These are phyloP conservation scores for Suillus ampliporus DNA, from an alignment of 768 basidiomycete species.

Conservation along the genomic window DNA sequence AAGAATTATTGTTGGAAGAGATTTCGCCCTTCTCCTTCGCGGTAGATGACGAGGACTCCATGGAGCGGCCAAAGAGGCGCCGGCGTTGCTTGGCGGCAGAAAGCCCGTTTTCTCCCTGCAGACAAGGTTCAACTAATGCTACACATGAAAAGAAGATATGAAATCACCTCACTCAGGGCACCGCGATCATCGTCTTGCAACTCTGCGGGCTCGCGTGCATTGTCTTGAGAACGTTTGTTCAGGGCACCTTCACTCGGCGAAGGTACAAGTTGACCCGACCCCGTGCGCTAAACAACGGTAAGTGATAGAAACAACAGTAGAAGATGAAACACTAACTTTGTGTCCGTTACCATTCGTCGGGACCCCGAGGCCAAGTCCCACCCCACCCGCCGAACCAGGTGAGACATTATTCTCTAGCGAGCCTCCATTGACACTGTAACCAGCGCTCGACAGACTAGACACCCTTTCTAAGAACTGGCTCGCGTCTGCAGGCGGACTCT, in stretches of 20 bases:
- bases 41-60: constrained; percentile 38
- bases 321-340: background rate
- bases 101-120: constrained; percentile 57
- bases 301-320: background rate
- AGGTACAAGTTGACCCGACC: constrained; percentile 56
- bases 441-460: constrained; percentile 33
- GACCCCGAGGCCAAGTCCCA: constrained; percentile 33
- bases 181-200: constrained; percentile 55
- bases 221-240: constrained; percentile 42
- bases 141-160: constrained; percentile 8
- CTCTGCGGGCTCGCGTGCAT: constrained; percentile 39
- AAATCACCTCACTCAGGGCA: constrained; percentile 71
- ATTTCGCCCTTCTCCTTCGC: constrained; percentile 39
- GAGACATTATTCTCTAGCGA: constrained; percentile 3
- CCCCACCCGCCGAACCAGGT: background rate
- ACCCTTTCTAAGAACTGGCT: constrained; percentile 28
- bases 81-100: constrained; percentile 48
- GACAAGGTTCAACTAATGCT: constrained; percentile 8
- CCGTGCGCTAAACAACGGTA: constrained; percentile 40
- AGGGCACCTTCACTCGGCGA: constrained; percentile 70
- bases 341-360: constrained; percentile 1
- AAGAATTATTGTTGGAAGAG: constrained; percentile 32
- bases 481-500: constrained; percentile 36
- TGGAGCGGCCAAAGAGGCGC: constrained; percentile 66
- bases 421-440: constrained; percentile 30